Percentiles rank a stretch among this genome's conserved stretches.
Evolutionary conservation across 2,329 filamentous ascomycete genomes (phyloP).

Genomic region (Gnomoniopsis smithogilvyi): DNA sequence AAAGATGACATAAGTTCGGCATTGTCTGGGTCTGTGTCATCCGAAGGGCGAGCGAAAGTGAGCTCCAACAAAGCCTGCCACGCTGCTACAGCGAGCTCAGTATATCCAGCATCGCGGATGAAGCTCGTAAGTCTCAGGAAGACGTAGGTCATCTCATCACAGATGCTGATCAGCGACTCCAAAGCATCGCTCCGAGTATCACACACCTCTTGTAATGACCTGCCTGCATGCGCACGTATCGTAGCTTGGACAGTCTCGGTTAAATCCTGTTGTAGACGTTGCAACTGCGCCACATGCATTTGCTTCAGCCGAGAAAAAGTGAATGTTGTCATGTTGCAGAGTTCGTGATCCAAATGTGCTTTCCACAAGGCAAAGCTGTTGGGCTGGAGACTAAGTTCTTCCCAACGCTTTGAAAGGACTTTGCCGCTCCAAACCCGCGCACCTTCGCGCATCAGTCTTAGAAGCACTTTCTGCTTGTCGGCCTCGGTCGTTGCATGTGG

Average conservation of each 20-base stretch:
- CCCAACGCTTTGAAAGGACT: slow-evolving; percentile 63
- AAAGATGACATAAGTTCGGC: slow-evolving; percentile 43
- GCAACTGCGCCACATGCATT: slow-evolving; percentile 58
- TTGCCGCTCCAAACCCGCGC: slow-evolving; percentile 68
- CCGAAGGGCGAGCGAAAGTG: slow-evolving; percentile 56
- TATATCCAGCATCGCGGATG: slow-evolving; percentile 72
- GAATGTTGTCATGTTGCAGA: slow-evolving; percentile 65
- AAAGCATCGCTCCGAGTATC: background rate
- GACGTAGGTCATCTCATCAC: slow-evolving; percentile 60
- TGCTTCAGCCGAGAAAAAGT: slow-evolving; percentile 63
- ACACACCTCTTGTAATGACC: background rate
- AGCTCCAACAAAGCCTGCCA: slow-evolving; percentile 84
- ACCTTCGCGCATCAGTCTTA: slow-evolving; percentile 72
- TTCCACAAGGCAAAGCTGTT: slow-evolving; percentile 67
- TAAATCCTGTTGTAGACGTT: slow-evolving; percentile 25
- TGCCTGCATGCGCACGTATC: background rate
- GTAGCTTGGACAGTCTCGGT: background rate
- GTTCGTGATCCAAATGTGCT: slow-evolving; percentile 67
- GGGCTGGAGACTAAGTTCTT: slow-evolving; percentile 49
- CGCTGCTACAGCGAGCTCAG: slow-evolving; percentile 70
- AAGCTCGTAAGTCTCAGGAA: slow-evolving; percentile 73
- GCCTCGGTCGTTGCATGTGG: slow-evolving; percentile 44
- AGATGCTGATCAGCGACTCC: slow-evolving; percentile 19
- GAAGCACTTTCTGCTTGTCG: slow-evolving; percentile 58
- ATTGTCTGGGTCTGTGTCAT: slow-evolving; percentile 8